Base-by-base conservation (phyloP, 352 stramenopile genomes). In the Phytophthora nicotianae region DNA sequence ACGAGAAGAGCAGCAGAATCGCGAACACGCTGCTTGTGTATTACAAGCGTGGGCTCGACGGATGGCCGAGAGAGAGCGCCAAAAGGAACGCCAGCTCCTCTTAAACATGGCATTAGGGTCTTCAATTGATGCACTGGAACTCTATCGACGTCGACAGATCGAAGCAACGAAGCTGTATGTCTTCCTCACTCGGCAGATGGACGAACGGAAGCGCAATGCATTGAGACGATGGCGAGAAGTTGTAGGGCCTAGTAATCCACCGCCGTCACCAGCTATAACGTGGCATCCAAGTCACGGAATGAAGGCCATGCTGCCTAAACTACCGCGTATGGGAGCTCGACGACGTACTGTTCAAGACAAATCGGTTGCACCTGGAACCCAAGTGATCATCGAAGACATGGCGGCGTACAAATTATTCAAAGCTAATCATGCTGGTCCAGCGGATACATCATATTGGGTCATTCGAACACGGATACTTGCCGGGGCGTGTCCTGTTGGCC, bases 281-380 rank as follows among this genome's bases (percentile, higher is more conserved):
- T 92, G 83, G 86, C 83, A 95, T 55, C 81, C 86, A n/a, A 89
- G 72, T 54, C 65, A 86, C 35, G 84, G 77, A 16, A 86, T 91
- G 49, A 74, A 61, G 16, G n/a, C 49, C 1, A 66, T 74, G 19
- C 68, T 93, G 6, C 69, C 83, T 8, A 85, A 79, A 27, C 60
- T 95, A 11, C 77, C 86, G 11, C 52, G 65, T 3, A 58, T 75
- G 3, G 68, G 64, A 17, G 65, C 70, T 60, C 65, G 55, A 21
- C 55, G 56, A 46, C 61, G 60, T 27, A 52, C 43, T 16, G 41
- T 37, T 27, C 61, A 70, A 23, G 70, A 71, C 32, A 61, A 59
- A 45, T 49, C 37, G 46, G 56, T 50, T 14, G 56, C 51, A 21
- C 50, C 37, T 41, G 70, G 85, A 23, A 84, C 71, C 8, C 73